Conservation (phyloP, 768 basidiomycete genomes). For the Tulasnella sp. region DNA sequence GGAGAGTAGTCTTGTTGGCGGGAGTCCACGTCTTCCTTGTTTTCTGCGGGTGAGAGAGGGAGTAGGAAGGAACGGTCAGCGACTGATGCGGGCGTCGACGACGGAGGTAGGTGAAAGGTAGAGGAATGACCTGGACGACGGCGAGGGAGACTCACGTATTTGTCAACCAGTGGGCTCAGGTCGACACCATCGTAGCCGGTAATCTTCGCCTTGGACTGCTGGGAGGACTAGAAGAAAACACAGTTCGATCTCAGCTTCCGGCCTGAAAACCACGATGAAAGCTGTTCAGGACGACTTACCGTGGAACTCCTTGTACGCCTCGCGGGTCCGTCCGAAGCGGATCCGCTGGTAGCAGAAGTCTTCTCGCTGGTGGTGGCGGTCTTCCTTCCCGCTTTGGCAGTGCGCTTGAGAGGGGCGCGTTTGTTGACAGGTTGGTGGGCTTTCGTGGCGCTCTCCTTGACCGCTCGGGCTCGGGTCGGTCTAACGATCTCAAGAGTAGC, state of each 20-base stretch:
- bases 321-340: neutral
- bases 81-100: no score
- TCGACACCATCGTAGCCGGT: neutral
- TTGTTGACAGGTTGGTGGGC: neutral
- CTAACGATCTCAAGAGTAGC: neutral
- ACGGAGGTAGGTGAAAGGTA: no score
- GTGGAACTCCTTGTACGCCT: neutral
- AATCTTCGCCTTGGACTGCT: neutral
- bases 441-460: neutral
- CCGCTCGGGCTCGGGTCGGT: neutral
- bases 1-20: no score
- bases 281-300: neutral
- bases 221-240: neutral
- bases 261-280: neutral
- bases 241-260: no score
- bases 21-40: no score
- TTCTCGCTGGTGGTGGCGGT: neutral
- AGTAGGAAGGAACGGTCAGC: no score
- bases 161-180: neutral
- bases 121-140: no score
- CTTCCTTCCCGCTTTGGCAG: neutral
- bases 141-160: no score
- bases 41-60: no score
- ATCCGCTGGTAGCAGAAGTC: neutral
- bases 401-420: neutral